phyloP scores from a whole-genome alignment of 2,329 filamentous ascomycete species.

The Alternaria hordeiaustralica region DNA sequence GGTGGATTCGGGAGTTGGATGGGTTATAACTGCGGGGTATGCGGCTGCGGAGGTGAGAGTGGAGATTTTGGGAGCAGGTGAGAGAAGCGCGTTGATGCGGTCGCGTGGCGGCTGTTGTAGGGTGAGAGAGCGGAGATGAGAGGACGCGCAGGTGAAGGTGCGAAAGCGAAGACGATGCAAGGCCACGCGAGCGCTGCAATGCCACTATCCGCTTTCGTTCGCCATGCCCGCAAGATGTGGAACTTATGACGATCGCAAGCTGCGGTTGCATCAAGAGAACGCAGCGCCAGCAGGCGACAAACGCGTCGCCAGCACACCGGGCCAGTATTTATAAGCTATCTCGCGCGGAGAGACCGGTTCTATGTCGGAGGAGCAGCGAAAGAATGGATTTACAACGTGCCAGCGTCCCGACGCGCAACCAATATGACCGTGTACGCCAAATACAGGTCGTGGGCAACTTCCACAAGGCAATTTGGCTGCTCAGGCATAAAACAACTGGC shows the following conservation, averaged over 20 bases:
- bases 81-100: neutral
- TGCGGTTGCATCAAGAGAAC: neutral
- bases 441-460: neutral
- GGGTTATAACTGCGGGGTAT: neutral
- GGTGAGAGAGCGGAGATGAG: neutral
- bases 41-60: rapidly evolving
- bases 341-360: neutral
- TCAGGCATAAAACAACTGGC: neutral
- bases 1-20: neutral
- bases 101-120: neutral
- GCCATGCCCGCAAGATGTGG: neutral
- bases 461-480: neutral
- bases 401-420: neutral
- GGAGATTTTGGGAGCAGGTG: neutral
- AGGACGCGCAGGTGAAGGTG: neutral
- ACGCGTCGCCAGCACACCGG: neutral
- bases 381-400: neutral
- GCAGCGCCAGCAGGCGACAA: neutral
- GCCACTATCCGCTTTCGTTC: neutral
- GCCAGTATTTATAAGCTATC: neutral
- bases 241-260: neutral
- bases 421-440: neutral
- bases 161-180: neutral
- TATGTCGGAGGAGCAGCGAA: neutral
- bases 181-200: neutral